Evolutionary conservation across 163 green algal species (phyloP), one percentile per base, ranked within the genome.

Genomic region (Prototheca wickerhamii): DNA sequence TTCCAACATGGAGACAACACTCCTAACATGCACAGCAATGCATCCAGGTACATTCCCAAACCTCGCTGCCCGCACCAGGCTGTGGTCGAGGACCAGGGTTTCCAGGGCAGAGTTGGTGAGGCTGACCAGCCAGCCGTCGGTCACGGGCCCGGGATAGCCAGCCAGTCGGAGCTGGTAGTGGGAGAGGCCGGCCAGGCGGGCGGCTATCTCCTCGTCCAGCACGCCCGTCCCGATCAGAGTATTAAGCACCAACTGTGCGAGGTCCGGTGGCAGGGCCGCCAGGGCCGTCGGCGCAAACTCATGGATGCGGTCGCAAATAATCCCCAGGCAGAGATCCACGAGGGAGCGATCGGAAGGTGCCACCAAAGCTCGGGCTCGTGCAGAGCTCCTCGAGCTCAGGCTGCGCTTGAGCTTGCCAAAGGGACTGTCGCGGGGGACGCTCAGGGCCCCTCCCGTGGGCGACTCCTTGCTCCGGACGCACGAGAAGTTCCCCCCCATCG

Each of bases 231-330:
- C 53, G 0, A 74, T 26, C 1, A 78, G 62, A 1, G 30, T 33
- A 15, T 74, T 66, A 4, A 74, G 33, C 12, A 78, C 31, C 43
- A 70, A 40, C 55, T 78, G 71, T 3, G 50, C 46, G 2, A 78
- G 66, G 49, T 74, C 66, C 4, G 46, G 26, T 4, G 71, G 71
- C 6, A 78, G 71, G 4, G 15, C 5, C 1, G 8, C 26, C 34
- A 76, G 63, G 33, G 3, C 8, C 0, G 21, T 0, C 1, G 49
- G 17, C 1, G 44, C 28, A n/a, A 31, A 35, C 7, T 31, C 30
- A 21, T 30, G 8, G 29, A 76, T 33, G 29, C 6, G 29, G 5
- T 34, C 49, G 18, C 30, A 40, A 2, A 67, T 7, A 6, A 28
- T 10, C 7, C 43, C 37, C 12, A 66, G 50, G 15, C 35, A 34